Percentiles rank a stretch among this genome's conserved stretches.
Evolutionary conservation across 495 filamentous ascomycete species (phyloP).

Genomic region (Choiromyces venosus): DNA sequence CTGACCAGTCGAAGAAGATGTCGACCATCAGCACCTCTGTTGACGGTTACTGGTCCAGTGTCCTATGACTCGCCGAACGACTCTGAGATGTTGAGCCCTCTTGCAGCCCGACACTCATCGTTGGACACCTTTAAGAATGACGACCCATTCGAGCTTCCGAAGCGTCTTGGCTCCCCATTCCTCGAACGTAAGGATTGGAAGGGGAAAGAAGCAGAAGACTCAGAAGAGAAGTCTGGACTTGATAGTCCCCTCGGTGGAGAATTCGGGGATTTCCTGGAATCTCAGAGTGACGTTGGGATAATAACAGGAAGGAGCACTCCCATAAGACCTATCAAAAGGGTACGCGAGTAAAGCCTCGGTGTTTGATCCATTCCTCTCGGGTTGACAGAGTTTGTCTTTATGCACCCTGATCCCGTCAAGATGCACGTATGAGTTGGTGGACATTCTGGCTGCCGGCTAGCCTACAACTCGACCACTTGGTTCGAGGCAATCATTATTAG

Average conservation of each 20-base stretch:
- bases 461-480: slow-evolving; percentile 20
- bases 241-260: slow-evolving; percentile 8
- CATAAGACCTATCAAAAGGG: slow-evolving; percentile 15
- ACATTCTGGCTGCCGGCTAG: slow-evolving; percentile 30
- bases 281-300: background rate
- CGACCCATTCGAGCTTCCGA: slow-evolving; percentile 19
- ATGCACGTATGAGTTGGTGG: slow-evolving; percentile 3
- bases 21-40: slow-evolving; percentile 29
- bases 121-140: slow-evolving; percentile 9
- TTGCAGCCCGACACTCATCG: slow-evolving; percentile 27
- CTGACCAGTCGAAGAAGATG: slow-evolving; percentile 24
- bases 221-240: slow-evolving; percentile 4
- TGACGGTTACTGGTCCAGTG: slow-evolving; percentile 39
- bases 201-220: slow-evolving; percentile 10
- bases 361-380: background rate
- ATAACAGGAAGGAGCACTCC: slow-evolving; percentile 2
- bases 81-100: slow-evolving; percentile 27
- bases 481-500: slow-evolving; percentile 26
- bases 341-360: slow-evolving; percentile 12
- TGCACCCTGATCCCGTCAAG: background rate
- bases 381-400: background rate
- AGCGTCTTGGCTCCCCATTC: slow-evolving; percentile 34
- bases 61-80: slow-evolving; percentile 34
- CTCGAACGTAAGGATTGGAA: slow-evolving; percentile 30
- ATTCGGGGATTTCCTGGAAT: background rate